Conservation (phyloP, 495 filamentous ascomycete genomes). For the Tuber melanosporum region DNA sequence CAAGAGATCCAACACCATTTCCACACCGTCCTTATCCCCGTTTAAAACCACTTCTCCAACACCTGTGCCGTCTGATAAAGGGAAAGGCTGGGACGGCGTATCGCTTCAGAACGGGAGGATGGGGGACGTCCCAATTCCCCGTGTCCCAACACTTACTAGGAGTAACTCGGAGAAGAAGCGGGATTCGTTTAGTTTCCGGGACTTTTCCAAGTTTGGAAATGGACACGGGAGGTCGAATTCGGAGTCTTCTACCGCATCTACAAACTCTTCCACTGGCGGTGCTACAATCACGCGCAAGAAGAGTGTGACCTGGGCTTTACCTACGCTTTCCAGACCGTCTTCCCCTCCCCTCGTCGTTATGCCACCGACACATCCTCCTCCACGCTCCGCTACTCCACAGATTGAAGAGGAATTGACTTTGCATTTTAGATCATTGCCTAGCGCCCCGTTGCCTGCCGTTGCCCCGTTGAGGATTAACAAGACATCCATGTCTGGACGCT, state of each 20-base stretch:
- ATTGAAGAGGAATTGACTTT: constrained; percentile 38
- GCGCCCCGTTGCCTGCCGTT: constrained; percentile 29
- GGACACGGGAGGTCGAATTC: constrained; percentile 35
- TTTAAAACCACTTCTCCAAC: constrained; percentile 13
- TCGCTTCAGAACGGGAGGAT: constrained; percentile 39
- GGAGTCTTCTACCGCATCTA: constrained; percentile 31
- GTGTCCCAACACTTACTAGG: constrained; percentile 12
- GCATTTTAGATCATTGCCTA: constrained; percentile 35
- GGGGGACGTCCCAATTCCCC: constrained; percentile 28
- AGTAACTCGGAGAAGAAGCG: constrained; percentile 31
- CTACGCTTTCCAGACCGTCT: constrained; percentile 27
- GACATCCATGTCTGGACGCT: constrained; percentile 12
- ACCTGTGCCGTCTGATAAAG: constrained; percentile 15
- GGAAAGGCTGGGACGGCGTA: constrained; percentile 38
- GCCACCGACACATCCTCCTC: constrained; percentile 39
- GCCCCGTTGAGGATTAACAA: constrained; percentile 40
- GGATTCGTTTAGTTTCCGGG: constrained; percentile 29
- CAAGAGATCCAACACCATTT: constrained; percentile 36
- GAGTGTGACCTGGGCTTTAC: constrained; percentile 37
- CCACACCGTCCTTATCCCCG: constrained; percentile 18
- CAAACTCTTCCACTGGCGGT: constrained; percentile 32
- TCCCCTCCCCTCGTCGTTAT: constrained; percentile 32
- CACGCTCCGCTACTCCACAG: constrained; percentile 29
- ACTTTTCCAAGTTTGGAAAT: constrained; percentile 30
- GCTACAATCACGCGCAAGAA: constrained; percentile 32